Percentiles rank a stretch among this genome's conserved stretches.
Evolutionary conservation across 1,284 basidiomycete species (phyloP).

Genomic region (Sporisorium scitamineum): DNA sequence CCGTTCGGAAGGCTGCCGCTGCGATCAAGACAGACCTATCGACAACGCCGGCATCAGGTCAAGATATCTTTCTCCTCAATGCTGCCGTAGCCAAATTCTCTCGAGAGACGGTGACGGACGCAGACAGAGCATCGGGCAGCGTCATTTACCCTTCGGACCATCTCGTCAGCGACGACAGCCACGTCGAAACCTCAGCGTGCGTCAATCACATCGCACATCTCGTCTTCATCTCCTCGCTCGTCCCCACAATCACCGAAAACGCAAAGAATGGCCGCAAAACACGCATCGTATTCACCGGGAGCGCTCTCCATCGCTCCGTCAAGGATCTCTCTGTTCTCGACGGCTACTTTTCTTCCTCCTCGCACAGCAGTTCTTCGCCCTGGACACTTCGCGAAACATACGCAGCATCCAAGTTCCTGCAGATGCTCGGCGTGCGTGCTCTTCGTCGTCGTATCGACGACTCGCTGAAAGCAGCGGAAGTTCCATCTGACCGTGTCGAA

Average conservation of each 20-base stretch:
- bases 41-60: neutral
- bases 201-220: slow-evolving; percentile 54
- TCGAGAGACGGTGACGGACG: slow-evolving; percentile 20
- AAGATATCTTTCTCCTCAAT: slow-evolving; percentile 50
- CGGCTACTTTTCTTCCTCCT: slow-evolving; percentile 20
- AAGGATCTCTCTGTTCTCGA: slow-evolving; percentile 32
- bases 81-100: slow-evolving; percentile 44
- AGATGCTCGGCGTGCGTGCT: slow-evolving; percentile 50
- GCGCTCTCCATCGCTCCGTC: slow-evolving; percentile 41
- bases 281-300: slow-evolving; percentile 52
- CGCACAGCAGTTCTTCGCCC: slow-evolving; percentile 7
- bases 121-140: slow-evolving; percentile 10
- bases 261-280: slow-evolving; percentile 33
- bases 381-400: slow-evolving; percentile 48
- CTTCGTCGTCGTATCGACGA: slow-evolving; percentile 34
- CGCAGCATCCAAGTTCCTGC: slow-evolving; percentile 49
- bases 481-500: slow-evolving; percentile 14
- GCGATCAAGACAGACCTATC: slow-evolving; percentile 12
- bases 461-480: neutral
- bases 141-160: slow-evolving; percentile 22
- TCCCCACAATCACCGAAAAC: slow-evolving; percentile 23
- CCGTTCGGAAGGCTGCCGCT: slow-evolving; percentile 40
- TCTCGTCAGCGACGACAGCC: slow-evolving; percentile 19
- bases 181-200: slow-evolving; percentile 46
- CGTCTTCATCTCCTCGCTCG: slow-evolving; percentile 38